A percentile compares a stretch with the other conserved stretches of the same genome.
Conservation (phyloP, 2,329 filamentous ascomycete genomes). For the Canariomyces notabilis region DNA sequence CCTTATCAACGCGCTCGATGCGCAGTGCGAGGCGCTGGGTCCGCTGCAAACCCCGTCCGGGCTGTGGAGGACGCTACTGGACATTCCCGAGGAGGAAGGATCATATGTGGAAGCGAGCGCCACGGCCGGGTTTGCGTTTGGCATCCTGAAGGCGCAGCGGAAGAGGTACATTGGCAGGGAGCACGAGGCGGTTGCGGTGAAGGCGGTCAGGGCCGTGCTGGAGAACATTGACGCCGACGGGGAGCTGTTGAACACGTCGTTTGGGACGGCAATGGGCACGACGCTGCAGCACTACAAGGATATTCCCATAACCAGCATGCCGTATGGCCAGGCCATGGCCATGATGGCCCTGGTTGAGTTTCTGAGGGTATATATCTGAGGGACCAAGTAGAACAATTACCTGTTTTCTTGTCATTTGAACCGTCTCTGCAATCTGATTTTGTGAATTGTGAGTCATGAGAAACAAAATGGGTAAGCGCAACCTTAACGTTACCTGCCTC, state of each 20-base stretch:
- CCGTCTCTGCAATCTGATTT: no score
- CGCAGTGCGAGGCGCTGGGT: constrained; percentile 62
- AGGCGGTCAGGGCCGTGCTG: constrained; percentile 62
- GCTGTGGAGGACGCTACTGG: constrained; percentile 70
- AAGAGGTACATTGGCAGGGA: constrained; percentile 63
- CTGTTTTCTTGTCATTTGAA: no score
- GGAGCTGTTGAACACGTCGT: constrained; percentile 69
- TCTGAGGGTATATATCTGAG: constrained; percentile 49
- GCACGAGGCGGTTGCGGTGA: constrained; percentile 57
- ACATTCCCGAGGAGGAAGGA: constrained; percentile 59
- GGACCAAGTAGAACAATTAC: no score
- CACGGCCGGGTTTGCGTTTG: constrained; percentile 75
- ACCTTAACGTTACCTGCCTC: no score
- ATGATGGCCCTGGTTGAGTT: constrained; percentile 78
- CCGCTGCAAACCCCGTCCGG: constrained; percentile 57
- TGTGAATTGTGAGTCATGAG: no score
- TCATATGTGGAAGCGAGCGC: constrained; percentile 74
- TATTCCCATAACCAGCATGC: constrained; percentile 74
- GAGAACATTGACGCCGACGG: constrained; percentile 61
- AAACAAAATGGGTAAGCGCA: no score
- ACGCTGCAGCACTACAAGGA: constrained; percentile 71
- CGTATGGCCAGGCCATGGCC: constrained; percentile 79
- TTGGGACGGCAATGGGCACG: constrained; percentile 73
- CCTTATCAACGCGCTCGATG: constrained; percentile 58
- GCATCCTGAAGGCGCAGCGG: constrained; percentile 67